phyloP scores from a whole-genome alignment of 2,329 filamentous ascomycete genomes.

The Leptodontidium sp. region DNA sequence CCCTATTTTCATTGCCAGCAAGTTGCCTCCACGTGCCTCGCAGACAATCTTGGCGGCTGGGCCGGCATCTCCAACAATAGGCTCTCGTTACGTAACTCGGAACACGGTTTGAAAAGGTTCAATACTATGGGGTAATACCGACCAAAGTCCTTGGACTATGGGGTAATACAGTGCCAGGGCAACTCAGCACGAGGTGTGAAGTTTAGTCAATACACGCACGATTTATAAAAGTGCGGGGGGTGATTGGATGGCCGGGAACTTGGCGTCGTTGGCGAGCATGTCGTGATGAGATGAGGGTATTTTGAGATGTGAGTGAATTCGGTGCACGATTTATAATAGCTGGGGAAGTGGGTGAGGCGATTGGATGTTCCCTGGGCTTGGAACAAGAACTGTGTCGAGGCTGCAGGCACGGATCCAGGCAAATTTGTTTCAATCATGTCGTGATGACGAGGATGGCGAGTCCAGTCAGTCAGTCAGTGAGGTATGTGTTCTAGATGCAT shows the following conservation, averaged over 20 bases:
- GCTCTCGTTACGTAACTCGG: not conserved
- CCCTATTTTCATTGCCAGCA: not conserved
- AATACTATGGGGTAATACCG: slow-evolving; percentile 21
- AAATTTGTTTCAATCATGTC: slow-evolving; percentile 12
- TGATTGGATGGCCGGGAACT: slow-evolving; percentile 7
- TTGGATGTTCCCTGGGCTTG: slow-evolving; percentile 23
- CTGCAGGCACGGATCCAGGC: not conserved
- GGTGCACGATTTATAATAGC: slow-evolving; percentile 25
- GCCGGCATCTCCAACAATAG: slow-evolving; percentile 4
- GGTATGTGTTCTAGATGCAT: slow-evolving; percentile 7
- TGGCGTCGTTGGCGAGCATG: slow-evolving; percentile 14
- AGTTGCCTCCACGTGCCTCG: slow-evolving; percentile 7
- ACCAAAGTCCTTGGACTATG: slow-evolving; percentile 9
- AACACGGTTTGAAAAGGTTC: not conserved
- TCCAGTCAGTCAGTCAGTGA: not conserved
- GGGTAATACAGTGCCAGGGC: slow-evolving; percentile 16
- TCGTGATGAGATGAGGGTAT: not conserved
- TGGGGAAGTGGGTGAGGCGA: slow-evolving; percentile 3
- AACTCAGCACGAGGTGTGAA: slow-evolving; percentile 6
- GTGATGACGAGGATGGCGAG: slow-evolving; percentile 19
- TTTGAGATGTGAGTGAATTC: not conserved
- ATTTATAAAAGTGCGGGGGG: slow-evolving; percentile 35
- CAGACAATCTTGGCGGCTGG: not conserved
- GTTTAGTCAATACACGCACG: slow-evolving; percentile 33
- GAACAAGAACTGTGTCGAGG: not conserved